Base-by-base conservation (phyloP, 441 rosid species). In the Croton setiger region DNA sequence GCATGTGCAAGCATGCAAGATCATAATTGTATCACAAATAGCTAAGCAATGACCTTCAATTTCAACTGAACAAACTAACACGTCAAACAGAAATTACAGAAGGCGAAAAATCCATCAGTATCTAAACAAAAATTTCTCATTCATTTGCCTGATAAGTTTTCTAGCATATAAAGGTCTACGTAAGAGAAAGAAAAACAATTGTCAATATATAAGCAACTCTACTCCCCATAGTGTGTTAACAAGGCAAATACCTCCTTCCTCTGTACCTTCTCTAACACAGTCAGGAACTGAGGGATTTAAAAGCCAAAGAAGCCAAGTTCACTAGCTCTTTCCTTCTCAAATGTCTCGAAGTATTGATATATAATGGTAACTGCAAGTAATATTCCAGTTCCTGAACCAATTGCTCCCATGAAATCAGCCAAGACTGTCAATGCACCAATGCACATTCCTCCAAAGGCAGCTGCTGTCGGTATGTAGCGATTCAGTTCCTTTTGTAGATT, bases 321-420 rank as follows among this genome's bases (percentile, higher is more conserved):
- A 61, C 92, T 91, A 17, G 97, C 98, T 76, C 83, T 91, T 75
- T 93, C 98, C 87, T 94, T 94, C 84, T 94, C 97, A 18, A 94
- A 94, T 0, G 96, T 91, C 85, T 94, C 98, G 5, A 91, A 94
- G 69, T 94, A 91, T 73, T 94, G 98, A 67, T 94, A 94, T 1
- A 91, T 91, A 65, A 93, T 91, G 27, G 98, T 93, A 48, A 89
- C 98, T 0, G 98, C 98, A 0, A 90, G 92, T 7, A 92, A 79
- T 61, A 92, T 92, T 23, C 98, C 98, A 0, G 96, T 92, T 20
- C 98, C 98, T 0, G 96, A 92, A 23, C 98, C 96, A 48, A 92
- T 92, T 59, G 98, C 93, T 23, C 96, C 96, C 97, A 89, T 92
- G 83, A 89, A 92, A 78, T 92, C 97, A 20, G 97, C 97, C 69